These are phyloP conservation scores for Quercus cerris DNA, from an alignment of 306 rosid species.

Conservation along the genomic window DNA sequence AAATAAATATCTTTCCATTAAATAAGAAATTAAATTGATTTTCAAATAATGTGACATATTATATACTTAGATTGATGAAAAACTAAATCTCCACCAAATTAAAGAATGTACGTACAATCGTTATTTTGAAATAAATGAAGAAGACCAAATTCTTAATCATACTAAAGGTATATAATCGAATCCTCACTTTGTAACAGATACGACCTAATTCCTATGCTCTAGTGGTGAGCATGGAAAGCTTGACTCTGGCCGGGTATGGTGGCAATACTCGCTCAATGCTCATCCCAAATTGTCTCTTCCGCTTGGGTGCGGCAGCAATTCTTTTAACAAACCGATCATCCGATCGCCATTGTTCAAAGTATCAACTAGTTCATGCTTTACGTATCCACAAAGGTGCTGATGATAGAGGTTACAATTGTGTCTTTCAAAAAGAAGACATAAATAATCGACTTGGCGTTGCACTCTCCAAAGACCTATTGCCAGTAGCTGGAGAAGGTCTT, in stretches of 20 bases:
- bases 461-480: background rate
- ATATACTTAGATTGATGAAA: too few relatives aligned
- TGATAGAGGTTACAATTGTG: background rate
- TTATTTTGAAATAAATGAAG: too few relatives aligned
- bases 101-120: too few relatives aligned
- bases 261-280: background rate
- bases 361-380: background rate
- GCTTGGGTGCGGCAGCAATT: background rate
- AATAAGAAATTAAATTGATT: too few relatives aligned
- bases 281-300: conserved; percentile 3
- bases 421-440: background rate
- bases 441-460: background rate
- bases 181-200: background rate
- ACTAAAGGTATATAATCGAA: too few relatives aligned
- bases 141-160: too few relatives aligned
- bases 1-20: too few relatives aligned
- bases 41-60: too few relatives aligned
- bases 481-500: background rate
- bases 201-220: background rate
- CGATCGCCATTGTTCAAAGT: background rate
- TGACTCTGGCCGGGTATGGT: background rate
- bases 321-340: background rate
- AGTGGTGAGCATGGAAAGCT: conserved; percentile 1
- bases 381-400: background rate
- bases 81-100: too few relatives aligned